phyloP scores from a whole-genome alignment of 306 rosid species.

The Castanopsis chinensis region DNA sequence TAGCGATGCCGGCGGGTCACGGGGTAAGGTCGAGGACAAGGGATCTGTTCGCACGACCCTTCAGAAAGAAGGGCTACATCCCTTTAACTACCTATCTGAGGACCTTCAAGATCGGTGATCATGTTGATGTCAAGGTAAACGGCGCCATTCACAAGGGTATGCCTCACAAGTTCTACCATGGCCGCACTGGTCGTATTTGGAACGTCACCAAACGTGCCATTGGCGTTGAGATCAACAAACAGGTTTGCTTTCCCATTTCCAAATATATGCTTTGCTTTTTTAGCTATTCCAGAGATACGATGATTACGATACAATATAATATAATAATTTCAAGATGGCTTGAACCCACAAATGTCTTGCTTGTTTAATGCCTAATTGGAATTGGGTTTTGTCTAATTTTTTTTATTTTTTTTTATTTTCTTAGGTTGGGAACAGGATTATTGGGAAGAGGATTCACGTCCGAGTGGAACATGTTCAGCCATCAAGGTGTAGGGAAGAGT shows the following conservation, averaged over 20 bases:
- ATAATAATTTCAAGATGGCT: no score
- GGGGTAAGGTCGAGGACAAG: slow-evolving; percentile 80
- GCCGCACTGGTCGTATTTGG: slow-evolving; percentile 62
- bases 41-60: slow-evolving; percentile 47
- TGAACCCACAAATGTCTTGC: no score
- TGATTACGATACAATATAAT: no score
- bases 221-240: slow-evolving; percentile 72
- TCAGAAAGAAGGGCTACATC: slow-evolving; percentile 67
- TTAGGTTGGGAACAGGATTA: slow-evolving; percentile 20
- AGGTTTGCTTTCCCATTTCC: slow-evolving; percentile 23
- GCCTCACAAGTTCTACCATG: slow-evolving; percentile 98
- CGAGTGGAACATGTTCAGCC: slow-evolving; percentile 69
- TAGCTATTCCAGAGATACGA: no score
- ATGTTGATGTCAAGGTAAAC: slow-evolving; percentile 79
- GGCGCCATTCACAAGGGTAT: slow-evolving; percentile 95
- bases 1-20: slow-evolving; percentile 89
- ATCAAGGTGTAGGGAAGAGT: slow-evolving; percentile 76
- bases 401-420: no score
- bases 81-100: slow-evolving; percentile 47
- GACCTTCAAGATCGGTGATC: slow-evolving; percentile 50
- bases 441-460: slow-evolving; percentile 29
- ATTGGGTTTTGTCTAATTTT: no score
- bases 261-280: no score
- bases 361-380: no score
- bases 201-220: slow-evolving; percentile 77